A percentile compares a stretch with the other conserved stretches of the same genome.
These are phyloP conservation scores for Oryza brachyantha DNA, from an alignment of 176 grass and related monocot genomes.

Conservation along the genomic window DNA sequence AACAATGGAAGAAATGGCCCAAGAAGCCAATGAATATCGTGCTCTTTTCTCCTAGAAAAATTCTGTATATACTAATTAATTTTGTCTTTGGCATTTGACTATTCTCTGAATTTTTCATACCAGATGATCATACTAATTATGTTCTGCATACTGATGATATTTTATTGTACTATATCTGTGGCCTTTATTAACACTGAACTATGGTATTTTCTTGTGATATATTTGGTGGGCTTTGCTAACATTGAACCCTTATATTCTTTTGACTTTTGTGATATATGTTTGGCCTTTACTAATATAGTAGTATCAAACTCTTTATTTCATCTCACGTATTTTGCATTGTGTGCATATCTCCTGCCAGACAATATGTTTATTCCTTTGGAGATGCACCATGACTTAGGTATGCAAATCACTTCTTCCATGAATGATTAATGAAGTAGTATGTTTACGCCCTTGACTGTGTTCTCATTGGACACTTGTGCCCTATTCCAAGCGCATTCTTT, in stretches of 20 bases:
- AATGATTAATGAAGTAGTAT: background rate
- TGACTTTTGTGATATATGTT: background rate
- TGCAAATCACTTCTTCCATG: background rate
- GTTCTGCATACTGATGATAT: background rate
- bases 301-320: too few relatives aligned
- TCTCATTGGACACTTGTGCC: background rate
- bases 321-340: background rate
- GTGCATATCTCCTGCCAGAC: background rate
- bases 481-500: background rate
- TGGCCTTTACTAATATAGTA: background rate
- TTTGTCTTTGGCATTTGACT: too few relatives aligned
- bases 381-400: background rate
- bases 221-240: too few relatives aligned
- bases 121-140: background rate
- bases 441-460: background rate
- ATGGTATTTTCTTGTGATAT: too few relatives aligned
- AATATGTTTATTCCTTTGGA: background rate
- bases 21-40: constrained; percentile 61
- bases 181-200: too few relatives aligned
- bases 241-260: background rate
- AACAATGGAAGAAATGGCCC: constrained; percentile 67
- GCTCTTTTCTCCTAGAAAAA: constrained; percentile 51
- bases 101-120: too few relatives aligned
- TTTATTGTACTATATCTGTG: too few relatives aligned
- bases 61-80: too few relatives aligned